Conservation (phyloP, 495 filamentous ascomycete species). For the Penicillium salamii region DNA sequence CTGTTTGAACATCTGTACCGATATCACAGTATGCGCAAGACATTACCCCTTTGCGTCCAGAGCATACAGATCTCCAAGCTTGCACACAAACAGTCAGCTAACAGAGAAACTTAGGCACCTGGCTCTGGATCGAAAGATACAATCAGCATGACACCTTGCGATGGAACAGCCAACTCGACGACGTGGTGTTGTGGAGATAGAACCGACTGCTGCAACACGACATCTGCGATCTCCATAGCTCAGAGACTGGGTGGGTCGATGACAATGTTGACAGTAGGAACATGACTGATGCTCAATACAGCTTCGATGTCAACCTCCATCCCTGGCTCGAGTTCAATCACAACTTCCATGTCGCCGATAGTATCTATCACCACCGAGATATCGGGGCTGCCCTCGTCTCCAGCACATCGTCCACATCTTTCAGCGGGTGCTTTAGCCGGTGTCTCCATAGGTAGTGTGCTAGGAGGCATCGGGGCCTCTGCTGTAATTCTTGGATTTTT, state of each 20-base stretch:
- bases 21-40: background rate
- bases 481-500: background rate
- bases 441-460: background rate
- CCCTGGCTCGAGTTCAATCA: background rate
- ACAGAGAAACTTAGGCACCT: background rate
- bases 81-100: no score
- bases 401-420: no score
- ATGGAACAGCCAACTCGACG: background rate
- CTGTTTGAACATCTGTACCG: constrained; percentile 11
- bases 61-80: no score
- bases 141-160: background rate
- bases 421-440: background rate
- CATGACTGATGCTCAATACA: no score
- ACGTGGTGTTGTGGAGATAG: background rate
- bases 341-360: background rate
- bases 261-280: background rate
- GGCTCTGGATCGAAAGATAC: background rate
- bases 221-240: background rate
- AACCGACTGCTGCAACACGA: background rate
- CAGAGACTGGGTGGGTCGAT: background rate
- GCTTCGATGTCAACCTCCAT: no score
- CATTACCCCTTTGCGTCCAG: no score
- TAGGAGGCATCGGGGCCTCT: background rate
- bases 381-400: no score
- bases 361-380: background rate